A percentile compares a stretch with the other conserved stretches of the same genome.
phyloP scores from a whole-genome alignment of 1,139 yeast species.

The Pichia sp. region DNA sequence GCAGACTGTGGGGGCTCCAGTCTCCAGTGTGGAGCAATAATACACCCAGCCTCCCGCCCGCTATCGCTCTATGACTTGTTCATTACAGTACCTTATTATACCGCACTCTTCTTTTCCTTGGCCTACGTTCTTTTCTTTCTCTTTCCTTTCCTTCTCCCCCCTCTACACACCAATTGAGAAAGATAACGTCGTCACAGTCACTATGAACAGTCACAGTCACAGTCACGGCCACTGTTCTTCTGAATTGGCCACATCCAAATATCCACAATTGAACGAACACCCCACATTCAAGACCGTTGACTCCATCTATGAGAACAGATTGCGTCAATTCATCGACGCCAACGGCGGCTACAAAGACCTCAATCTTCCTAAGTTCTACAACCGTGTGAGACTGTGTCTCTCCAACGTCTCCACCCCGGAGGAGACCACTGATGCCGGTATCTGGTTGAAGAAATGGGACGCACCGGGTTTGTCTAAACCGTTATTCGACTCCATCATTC shows the following conservation, averaged over 20 bases:
- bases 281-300: constrained; percentile 87
- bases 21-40: too few relatives aligned
- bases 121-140: too few relatives aligned
- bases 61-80: too few relatives aligned
- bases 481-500: constrained; percentile 66
- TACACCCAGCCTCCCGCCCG: too few relatives aligned
- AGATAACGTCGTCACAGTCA: too few relatives aligned
- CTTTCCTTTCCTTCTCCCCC: too few relatives aligned
- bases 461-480: constrained; percentile 80
- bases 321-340: constrained; percentile 73
- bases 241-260: constrained; percentile 16
- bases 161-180: too few relatives aligned
- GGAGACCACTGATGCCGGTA: constrained; percentile 33
- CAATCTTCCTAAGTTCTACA: constrained; percentile 84
- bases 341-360: constrained; percentile 70
- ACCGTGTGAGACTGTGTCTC: constrained; percentile 51
- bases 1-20: too few relatives aligned
- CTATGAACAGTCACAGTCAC: too few relatives aligned
- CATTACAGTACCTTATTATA: too few relatives aligned
- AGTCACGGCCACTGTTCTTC: neutral
- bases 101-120: too few relatives aligned
- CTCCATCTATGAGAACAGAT: constrained; percentile 70
- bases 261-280: constrained; percentile 48
- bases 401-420: constrained; percentile 21
- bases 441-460: constrained; percentile 54